Base-by-base conservation (phyloP, 2,329 filamentous ascomycete species). In the Epichloe bromicola region DNA sequence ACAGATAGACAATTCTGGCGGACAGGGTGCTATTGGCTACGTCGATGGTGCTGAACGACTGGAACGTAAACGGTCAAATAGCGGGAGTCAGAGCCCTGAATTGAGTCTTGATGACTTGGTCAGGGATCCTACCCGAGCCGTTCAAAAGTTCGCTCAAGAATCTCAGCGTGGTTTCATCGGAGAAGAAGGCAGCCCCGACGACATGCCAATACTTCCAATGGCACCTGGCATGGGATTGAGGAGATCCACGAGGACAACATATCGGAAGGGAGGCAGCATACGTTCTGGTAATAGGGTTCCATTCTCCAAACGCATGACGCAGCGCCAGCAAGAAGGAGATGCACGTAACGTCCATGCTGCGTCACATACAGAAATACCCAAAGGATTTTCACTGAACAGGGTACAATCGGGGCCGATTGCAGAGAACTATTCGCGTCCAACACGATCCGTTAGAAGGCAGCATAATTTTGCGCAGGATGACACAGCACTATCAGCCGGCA, bases 171-270 rank as follows among this genome's bases (percentile, higher is more conserved):
- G 72, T 59, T 62, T 71, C 51, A 60, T 65, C 56, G 62, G 69
- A 59, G 61, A 70, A 49, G 67, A 75, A 60, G 57, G 67, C 60
- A 58, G 66, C 63, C 58, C 61, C 58, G 86, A 88, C 40, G 91
- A 97, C 63, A 83, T 86, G 71, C 89, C 90, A 6, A 95, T 97
- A 56, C 71, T 97, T 41, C 86, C 89, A 1, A 79, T 85, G 52
- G 82, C 85, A 19, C 82, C 82, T 1, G 88, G 88, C 3, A 82
- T 85, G 65, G 87, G 88, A 34, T 71, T 98, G 46, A 85, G 93
- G 59, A 80, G 93, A 55, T 96, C 93, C 12, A 98, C 89, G 19
- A 80, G 88, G 50, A 98, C 93, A 5, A 91, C 87, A 26, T 97
- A 97, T 65, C 76, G 90, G 60, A 88, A 82, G 59, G 76, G 87